Evolutionary conservation across 176 grass and related monocot genomes (phyloP).

Genomic region (Triticum dicoccoides): DNA sequence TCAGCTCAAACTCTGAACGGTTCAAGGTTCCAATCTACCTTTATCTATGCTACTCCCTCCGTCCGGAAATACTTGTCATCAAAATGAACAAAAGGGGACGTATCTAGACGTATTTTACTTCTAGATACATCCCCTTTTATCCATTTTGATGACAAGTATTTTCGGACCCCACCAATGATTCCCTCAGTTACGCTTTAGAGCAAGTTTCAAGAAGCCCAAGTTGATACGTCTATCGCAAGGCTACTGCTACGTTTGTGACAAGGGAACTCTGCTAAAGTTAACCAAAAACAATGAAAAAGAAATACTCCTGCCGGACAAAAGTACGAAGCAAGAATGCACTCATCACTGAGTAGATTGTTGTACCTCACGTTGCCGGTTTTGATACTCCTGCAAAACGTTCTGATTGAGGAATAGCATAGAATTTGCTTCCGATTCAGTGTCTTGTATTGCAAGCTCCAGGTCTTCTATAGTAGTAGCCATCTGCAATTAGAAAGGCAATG

Average conservation of each 20-base stretch:
- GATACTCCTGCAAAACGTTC: slow-evolving; percentile 92
- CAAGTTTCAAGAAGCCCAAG: neutral
- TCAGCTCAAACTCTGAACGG: slow-evolving; percentile 7
- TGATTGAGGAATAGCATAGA: slow-evolving; percentile 93
- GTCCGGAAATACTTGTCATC: no score
- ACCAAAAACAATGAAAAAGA: neutral
- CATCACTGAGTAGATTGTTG: neutral
- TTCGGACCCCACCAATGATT: neutral
- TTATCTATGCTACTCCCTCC: neutral
- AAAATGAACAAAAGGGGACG: no score
- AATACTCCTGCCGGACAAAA: neutral
- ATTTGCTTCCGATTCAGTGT: slow-evolving; percentile 88
- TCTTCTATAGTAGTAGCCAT: slow-evolving; percentile 79
- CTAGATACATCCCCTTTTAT: no score
- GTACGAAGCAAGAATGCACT: neutral
- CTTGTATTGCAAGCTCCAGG: slow-evolving; percentile 77
- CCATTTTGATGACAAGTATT: no score
- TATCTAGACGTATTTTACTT: no score
- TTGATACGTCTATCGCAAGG: neutral
- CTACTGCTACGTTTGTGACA: neutral
- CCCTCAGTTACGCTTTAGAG: neutral
- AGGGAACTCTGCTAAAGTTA: neutral
- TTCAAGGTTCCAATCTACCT: neutral
- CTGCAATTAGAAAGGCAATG: slow-evolving; percentile 17
- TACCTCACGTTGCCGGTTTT: slow-evolving; percentile 77